These are phyloP conservation scores for Vairimorpha necatrix DNA, from an alignment of 371 early-diverging fungal genomes.

Conservation along the genomic window DNA sequence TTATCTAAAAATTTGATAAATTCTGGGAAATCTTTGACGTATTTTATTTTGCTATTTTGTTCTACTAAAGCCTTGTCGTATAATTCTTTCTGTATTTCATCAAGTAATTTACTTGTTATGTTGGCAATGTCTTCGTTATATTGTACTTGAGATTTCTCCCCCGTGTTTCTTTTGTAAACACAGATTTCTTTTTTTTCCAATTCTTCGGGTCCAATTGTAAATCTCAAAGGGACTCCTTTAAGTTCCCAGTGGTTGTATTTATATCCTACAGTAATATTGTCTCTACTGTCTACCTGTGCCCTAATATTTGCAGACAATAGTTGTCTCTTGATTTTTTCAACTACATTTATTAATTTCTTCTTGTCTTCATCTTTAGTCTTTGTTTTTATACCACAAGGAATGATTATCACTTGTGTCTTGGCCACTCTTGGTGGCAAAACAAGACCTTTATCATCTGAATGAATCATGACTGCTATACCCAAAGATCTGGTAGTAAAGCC, in stretches of 20 bases:
- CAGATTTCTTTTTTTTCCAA: constrained; percentile 73
- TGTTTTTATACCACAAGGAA: constrained; percentile 88
- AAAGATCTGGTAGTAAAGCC: constrained; percentile 96
- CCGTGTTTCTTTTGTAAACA: constrained; percentile 79
- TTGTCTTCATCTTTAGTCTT: constrained; percentile 72
- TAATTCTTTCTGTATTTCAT: constrained; percentile 83
- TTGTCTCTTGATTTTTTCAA: constrained; percentile 68
- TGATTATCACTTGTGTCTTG: constrained; percentile 78
- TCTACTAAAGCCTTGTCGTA: constrained; percentile 74
- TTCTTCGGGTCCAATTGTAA: constrained; percentile 96
- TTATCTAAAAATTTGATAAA: constrained; percentile 79
- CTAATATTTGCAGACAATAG: constrained; percentile 75
- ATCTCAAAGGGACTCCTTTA: constrained; percentile 88
- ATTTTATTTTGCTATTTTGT: constrained; percentile 72
- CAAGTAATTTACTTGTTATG: constrained; percentile 68
- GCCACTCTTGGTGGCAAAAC: constrained; percentile 94
- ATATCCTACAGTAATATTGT: constrained; percentile 87
- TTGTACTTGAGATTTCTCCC: constrained; percentile 69
- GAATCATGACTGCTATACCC: constrained; percentile 98
- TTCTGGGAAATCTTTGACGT: constrained; percentile 77
- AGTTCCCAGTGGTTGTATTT: constrained; percentile 99
- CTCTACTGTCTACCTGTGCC: constrained; percentile 78
- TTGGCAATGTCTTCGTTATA: constrained; percentile 21
- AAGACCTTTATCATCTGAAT: constrained; percentile 90
- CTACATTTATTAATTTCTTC: constrained; percentile 57